Evolutionary conservation across 495 filamentous ascomycete species (phyloP).

Genomic region (Peziza echinospora): DNA sequence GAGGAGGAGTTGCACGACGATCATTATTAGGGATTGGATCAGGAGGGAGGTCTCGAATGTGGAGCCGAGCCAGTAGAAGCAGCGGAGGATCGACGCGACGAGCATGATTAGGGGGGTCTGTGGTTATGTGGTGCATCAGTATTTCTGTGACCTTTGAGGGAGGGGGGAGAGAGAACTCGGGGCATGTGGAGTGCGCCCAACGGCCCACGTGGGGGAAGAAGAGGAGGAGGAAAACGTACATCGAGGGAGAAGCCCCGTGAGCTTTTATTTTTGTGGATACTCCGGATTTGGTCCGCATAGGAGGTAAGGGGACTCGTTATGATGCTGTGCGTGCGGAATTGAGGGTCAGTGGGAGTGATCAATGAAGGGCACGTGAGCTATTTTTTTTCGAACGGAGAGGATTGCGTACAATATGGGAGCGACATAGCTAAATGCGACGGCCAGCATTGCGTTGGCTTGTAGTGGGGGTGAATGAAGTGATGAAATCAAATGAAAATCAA

Average conservation of each 20-base stretch:
- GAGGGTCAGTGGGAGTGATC: neutral
- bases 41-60: conserved; percentile 61
- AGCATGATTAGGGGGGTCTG: conserved; percentile 98
- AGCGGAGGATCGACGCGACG: conserved; percentile 78
- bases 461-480: no score
- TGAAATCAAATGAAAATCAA: no score
- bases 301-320: conserved; percentile 17
- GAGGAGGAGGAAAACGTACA: conserved; percentile 8
- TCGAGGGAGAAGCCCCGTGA: conserved; percentile 66
- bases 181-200: neutral
- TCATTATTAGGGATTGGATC: conserved; percentile 59
- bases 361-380: neutral
- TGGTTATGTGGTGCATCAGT: conserved; percentile 20
- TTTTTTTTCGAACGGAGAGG: no score
- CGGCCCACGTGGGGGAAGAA: neutral
- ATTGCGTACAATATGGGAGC: conserved; percentile 13
- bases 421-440: conserved; percentile 10
- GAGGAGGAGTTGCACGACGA: conserved; percentile 55
- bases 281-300: conserved; percentile 36
- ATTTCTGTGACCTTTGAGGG: neutral
- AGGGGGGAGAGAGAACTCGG: no score
- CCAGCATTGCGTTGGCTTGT: no score
- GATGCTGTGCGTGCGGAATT: conserved; percentile 6
- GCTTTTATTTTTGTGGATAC: conserved; percentile 58
- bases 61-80: conserved; percentile 83